phyloP scores from a whole-genome alignment of 306 rosid species.

The Sechiopsis laciniata region DNA sequence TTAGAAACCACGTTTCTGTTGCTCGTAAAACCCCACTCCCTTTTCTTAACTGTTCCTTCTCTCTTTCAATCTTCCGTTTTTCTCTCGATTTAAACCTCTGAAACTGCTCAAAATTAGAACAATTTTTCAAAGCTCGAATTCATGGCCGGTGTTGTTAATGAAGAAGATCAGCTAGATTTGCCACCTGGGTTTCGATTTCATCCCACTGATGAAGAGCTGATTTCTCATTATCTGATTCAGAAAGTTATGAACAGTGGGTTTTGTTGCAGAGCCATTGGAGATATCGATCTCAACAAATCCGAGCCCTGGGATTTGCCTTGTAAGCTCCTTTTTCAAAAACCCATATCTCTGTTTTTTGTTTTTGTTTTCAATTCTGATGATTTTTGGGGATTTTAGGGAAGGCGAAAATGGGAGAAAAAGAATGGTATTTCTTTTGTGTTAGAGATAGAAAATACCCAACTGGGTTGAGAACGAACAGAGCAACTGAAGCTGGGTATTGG shows the following conservation, averaged over 20 bases:
- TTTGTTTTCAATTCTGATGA: background rate
- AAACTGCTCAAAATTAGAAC: background rate
- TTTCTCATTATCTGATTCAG: conserved; percentile 60
- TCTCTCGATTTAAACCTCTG: conserved; percentile 16
- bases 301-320: conserved; percentile 99
- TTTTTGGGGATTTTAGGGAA: conserved; percentile 38
- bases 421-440: conserved; percentile 96
- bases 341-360: background rate
- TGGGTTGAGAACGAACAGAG: conserved; percentile 88
- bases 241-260: conserved; percentile 53
- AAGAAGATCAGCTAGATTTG: conserved; percentile 56
- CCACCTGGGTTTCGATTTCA: conserved; percentile 93
- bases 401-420: conserved; percentile 95
- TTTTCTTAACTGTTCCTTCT: conserved; percentile 30
- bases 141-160: conserved; percentile 26
- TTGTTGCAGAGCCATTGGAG: conserved; percentile 73
- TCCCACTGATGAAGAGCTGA: conserved; percentile 97
- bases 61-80: background rate
- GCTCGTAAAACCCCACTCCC: conserved; percentile 22
- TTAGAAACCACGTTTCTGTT: conserved; percentile 75
- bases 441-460: conserved; percentile 94
- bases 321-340: conserved; percentile 30
- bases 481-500: conserved; percentile 95
- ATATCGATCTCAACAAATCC: conserved; percentile 85
- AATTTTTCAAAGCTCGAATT: background rate